A percentile compares a stretch with the other conserved stretches of the same genome.
Conservation (phyloP, 179 eudicot species). For the Spergularia azorica region DNA sequence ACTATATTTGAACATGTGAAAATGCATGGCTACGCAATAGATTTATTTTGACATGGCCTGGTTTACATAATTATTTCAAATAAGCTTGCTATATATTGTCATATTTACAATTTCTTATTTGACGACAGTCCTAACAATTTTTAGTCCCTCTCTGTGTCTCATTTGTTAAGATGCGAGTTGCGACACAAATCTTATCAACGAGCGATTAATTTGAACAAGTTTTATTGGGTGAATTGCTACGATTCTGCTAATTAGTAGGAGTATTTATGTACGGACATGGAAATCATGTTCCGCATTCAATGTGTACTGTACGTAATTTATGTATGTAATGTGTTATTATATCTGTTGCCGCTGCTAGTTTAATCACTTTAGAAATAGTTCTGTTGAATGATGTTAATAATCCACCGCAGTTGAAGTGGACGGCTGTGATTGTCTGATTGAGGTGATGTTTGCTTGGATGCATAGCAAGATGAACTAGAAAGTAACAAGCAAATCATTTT, state of each 20-base stretch:
- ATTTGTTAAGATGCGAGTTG: no score
- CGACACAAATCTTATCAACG: no score
- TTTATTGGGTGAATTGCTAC: no score
- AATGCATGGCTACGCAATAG: neutral
- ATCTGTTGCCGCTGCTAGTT: neutral
- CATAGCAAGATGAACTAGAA: conserved; percentile 32
- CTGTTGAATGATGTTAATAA: conserved; percentile 64
- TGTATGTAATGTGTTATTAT: neutral
- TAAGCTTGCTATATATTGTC: no score
- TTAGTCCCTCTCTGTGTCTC: no score
- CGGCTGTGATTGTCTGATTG: conserved; percentile 25
- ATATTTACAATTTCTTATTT: no score
- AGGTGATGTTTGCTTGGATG: conserved; percentile 42
- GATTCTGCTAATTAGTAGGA: neutral
- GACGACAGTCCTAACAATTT: no score
- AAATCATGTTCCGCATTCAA: conserved; percentile 9
- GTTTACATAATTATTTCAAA: no score
- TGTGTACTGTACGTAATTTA: neutral
- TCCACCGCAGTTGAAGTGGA: conserved; percentile 60
- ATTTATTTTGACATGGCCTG: no score
- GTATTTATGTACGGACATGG: neutral
- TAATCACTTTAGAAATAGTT: conserved; percentile 2
- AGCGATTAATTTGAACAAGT: no score
- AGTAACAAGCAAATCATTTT: conserved; percentile 32
- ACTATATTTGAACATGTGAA: neutral